Conservation (phyloP, 495 filamentous ascomycete species). For the Penicillium dipodomyicola region DNA sequence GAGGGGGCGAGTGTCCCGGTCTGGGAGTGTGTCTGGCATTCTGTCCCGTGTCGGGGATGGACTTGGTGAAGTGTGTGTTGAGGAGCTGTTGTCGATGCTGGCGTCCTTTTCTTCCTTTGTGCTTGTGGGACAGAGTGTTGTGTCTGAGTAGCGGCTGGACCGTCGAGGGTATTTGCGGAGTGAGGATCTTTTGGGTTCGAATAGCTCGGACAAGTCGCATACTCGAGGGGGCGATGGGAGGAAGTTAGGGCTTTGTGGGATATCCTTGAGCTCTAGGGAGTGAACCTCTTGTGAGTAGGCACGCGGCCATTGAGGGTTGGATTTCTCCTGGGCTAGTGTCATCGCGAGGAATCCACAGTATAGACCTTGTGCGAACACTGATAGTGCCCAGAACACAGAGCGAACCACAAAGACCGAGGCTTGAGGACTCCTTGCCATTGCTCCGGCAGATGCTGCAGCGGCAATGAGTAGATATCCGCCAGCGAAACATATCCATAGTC, state of each 20-base stretch:
- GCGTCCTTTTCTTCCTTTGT: constrained; percentile 24
- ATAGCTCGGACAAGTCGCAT: constrained; percentile 16
- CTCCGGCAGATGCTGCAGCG: constrained; percentile 30
- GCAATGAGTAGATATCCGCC: constrained; percentile 34
- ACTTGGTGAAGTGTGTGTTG: constrained; percentile 16
- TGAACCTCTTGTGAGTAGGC: constrained; percentile 33
- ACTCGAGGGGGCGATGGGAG: constrained; percentile 12
- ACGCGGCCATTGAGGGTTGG: constrained; percentile 26
- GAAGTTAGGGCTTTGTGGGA: constrained; percentile 18
- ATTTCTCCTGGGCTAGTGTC: constrained; percentile 15
- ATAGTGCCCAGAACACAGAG: constrained; percentile 36
- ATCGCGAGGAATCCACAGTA: constrained; percentile 35
- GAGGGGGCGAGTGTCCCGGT: constrained; percentile 17
- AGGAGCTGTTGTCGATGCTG: constrained; percentile 29
- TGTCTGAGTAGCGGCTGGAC: constrained; percentile 38
- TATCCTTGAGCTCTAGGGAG: constrained; percentile 31
- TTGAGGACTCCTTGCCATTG: constrained; percentile 28
- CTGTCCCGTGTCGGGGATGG: constrained; percentile 15
- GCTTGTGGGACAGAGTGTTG: constrained; percentile 32
- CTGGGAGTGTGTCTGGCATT: constrained; percentile 1
- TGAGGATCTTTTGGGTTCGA: constrained; percentile 24
- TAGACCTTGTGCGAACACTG: constrained; percentile 35
- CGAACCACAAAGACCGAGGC: constrained; percentile 28
- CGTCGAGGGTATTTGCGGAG: constrained; percentile 32
- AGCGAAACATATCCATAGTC: constrained; percentile 18